Evolutionary conservation across 2,329 filamentous ascomycete genomes (phyloP).

Genomic region (Microdochium bolleyi): DNA sequence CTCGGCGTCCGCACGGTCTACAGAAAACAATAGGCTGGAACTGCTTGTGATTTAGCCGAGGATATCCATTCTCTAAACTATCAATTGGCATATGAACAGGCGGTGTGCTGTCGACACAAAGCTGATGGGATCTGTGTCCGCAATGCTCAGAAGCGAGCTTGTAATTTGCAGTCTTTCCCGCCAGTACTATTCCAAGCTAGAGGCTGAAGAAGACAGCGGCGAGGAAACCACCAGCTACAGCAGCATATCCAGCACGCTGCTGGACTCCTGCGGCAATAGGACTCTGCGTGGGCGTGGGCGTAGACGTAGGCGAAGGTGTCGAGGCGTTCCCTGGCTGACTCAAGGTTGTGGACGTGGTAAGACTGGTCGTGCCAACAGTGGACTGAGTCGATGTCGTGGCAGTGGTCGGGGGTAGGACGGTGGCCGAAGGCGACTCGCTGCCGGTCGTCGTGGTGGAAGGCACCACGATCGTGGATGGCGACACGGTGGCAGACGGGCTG

Average conservation of each 20-base stretch:
- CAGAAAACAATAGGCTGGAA: too few species aligned
- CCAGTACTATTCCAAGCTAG: too few species aligned
- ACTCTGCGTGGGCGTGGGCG: background rate
- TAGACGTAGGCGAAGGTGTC: background rate
- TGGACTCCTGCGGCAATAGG: background rate
- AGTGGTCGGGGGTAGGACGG: background rate
- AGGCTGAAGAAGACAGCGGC: background rate
- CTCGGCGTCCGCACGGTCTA: too few species aligned
- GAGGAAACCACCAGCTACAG: background rate
- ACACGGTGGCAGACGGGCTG: background rate
- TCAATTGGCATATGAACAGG: too few species aligned
- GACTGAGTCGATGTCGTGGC: background rate
- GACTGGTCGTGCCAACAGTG: background rate
- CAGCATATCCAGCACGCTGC: background rate
- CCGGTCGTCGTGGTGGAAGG: background rate
- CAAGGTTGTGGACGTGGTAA: background rate
- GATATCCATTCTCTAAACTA: too few species aligned
- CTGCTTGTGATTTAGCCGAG: too few species aligned
- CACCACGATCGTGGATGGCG: too few species aligned
- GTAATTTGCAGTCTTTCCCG: too few species aligned
- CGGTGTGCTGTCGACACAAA: too few species aligned
- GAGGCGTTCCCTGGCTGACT: background rate
- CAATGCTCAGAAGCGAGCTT: too few species aligned
- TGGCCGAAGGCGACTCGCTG: background rate
- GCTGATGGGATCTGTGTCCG: too few species aligned